These are phyloP conservation scores for Cordyceps cateniannulata DNA, from an alignment of 2,329 filamentous ascomycete species.

Conservation along the genomic window DNA sequence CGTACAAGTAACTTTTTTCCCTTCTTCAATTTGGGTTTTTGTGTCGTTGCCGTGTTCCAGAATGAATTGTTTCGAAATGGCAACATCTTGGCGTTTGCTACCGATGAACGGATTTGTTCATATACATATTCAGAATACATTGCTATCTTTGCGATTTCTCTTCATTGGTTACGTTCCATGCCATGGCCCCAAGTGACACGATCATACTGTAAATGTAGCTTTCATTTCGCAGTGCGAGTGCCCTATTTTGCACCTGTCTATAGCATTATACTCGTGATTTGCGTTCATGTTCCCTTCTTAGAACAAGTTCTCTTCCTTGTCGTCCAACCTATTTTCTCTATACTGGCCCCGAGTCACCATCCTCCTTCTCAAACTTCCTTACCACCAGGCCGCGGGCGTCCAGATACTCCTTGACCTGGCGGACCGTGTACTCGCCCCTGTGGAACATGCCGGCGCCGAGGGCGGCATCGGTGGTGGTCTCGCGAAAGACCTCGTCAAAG, in stretches of 20 bases:
- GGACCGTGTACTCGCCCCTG: constrained; percentile 87
- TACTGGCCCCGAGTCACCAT: constrained; percentile 24
- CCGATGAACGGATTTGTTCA: too few relatives aligned
- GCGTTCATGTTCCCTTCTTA: not conserved
- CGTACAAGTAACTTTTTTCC: not conserved
- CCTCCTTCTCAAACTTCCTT: constrained; percentile 73
- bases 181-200: too few relatives aligned
- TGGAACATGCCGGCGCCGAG: constrained; percentile 98
- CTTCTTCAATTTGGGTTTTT: not conserved
- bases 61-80: not conserved
- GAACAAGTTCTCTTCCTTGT: not conserved
- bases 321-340: not conserved
- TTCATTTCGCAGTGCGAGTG: not conserved
- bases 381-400: constrained; percentile 65
- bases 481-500: constrained; percentile 82
- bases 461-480: constrained; percentile 85
- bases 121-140: too few relatives aligned
- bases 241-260: not conserved
- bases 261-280: not conserved
- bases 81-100: not conserved
- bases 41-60: not conserved
- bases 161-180: too few relatives aligned
- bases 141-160: too few relatives aligned
- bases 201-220: not conserved
- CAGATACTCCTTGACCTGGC: constrained; percentile 84